These are phyloP conservation scores for Psidium guajava DNA, from an alignment of 345 rosid species.

Conservation along the genomic window DNA sequence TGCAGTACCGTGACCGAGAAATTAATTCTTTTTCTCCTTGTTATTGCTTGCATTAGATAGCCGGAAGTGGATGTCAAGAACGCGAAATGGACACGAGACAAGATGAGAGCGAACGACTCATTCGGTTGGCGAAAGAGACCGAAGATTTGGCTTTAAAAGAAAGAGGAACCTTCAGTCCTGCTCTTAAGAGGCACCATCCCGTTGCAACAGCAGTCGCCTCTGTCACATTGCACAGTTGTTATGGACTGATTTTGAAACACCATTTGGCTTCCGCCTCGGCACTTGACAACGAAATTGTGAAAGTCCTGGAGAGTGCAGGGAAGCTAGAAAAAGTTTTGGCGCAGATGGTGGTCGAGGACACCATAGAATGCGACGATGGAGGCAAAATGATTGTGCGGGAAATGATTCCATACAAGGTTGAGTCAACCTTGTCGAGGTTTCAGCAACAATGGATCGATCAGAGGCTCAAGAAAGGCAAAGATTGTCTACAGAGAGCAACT, in stretches of 20 bases:
- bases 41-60: slow-evolving; percentile 21
- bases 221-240: slow-evolving; percentile 60
- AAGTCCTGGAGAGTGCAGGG: slow-evolving; percentile 65
- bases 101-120: slow-evolving; percentile 43
- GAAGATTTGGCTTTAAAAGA: slow-evolving; percentile 73
- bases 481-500: slow-evolving; percentile 36
- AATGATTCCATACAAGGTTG: slow-evolving; percentile 88
- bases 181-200: slow-evolving; percentile 67
- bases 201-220: slow-evolving; percentile 59
- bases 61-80: slow-evolving; percentile 36
- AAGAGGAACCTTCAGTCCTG: slow-evolving; percentile 64
- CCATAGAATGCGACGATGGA: slow-evolving; percentile 76
- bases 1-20: background rate
- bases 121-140: slow-evolving; percentile 59
- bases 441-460: slow-evolving; percentile 61
- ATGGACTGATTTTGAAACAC: slow-evolving; percentile 60
- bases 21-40: background rate
- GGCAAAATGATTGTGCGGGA: slow-evolving; percentile 67
- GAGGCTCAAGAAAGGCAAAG: slow-evolving; percentile 35
- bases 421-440: slow-evolving; percentile 39
- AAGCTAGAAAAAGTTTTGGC: slow-evolving; percentile 75
- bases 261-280: slow-evolving; percentile 39
- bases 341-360: slow-evolving; percentile 84
- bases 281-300: slow-evolving; percentile 42
- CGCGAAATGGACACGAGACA: slow-evolving; percentile 28